These are phyloP conservation scores for Xylariomycetidae sp. DNA, from an alignment of 2,329 filamentous ascomycete species.

Conservation along the genomic window DNA sequence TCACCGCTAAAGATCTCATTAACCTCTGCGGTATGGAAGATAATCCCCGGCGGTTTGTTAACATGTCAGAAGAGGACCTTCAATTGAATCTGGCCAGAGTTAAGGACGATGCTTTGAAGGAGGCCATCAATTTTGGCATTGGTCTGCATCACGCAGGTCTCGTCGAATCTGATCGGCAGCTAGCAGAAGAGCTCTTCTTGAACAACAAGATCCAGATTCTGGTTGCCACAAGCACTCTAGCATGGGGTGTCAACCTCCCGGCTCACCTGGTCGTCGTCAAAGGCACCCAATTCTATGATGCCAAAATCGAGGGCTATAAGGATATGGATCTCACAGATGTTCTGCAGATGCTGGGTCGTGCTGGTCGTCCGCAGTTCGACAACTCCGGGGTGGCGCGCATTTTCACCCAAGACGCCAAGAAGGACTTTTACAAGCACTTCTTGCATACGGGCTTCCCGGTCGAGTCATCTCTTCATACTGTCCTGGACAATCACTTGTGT, in stretches of 20 bases:
- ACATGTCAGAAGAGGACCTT: conserved; percentile 92
- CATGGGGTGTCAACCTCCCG: conserved; percentile 97
- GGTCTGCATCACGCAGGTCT: conserved; percentile 95
- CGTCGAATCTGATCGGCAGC: conserved; percentile 85
- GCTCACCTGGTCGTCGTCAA: conserved; percentile 97
- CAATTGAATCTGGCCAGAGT: conserved; percentile 82
- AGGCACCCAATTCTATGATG: conserved; percentile 96
- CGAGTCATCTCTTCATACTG: conserved; percentile 92
- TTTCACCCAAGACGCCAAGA: conserved; percentile 95
- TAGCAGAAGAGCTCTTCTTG: conserved; percentile 90
- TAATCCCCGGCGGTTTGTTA: conserved; percentile 86
- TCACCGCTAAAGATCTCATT: conserved; percentile 94
- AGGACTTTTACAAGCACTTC: conserved; percentile 99
- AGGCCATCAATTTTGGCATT: conserved; percentile 96
- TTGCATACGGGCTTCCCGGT: conserved; percentile 96
- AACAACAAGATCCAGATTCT: conserved; percentile 98
- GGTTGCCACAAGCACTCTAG: conserved; percentile 90
- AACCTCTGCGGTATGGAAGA: conserved; percentile 99
- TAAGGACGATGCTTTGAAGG: conserved; percentile 87
- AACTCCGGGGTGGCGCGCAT: conserved; percentile 93
- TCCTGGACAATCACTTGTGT: conserved; percentile 92
- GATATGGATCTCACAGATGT: conserved; percentile 99
- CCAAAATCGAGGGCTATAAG: conserved; percentile 94
- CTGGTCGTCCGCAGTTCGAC: conserved; percentile 94
- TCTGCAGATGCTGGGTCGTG: conserved; percentile 93